Conservation (phyloP, 1,139 yeast genomes). For the Hemisphaericaspora xylanilytica region DNA sequence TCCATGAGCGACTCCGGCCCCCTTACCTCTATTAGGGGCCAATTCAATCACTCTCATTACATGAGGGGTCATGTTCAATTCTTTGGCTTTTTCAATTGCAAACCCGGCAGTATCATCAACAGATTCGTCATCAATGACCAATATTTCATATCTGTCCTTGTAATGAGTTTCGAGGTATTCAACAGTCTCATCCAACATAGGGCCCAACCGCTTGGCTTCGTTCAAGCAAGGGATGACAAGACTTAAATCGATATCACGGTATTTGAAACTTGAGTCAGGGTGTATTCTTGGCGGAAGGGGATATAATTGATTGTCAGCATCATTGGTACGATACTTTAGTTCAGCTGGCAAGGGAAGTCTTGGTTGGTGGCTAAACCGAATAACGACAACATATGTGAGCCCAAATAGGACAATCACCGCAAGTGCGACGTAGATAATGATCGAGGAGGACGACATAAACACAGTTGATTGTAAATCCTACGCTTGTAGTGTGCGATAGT, state of each 20-base stretch:
- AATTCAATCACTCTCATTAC: slow-evolving; percentile 67
- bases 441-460: no score
- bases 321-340: slow-evolving; percentile 46
- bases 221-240: slow-evolving; percentile 91
- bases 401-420: slow-evolving; percentile 7
- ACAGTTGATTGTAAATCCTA: no score
- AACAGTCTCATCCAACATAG: slow-evolving; percentile 78
- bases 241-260: slow-evolving; percentile 49
- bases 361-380: slow-evolving; percentile 61
- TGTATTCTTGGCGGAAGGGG: slow-evolving; percentile 30
- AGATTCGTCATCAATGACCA: slow-evolving; percentile 92
- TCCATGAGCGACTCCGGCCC: slow-evolving; percentile 98
- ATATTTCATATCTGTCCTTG: slow-evolving; percentile 58
- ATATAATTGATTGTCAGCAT: slow-evolving; percentile 17
- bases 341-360: slow-evolving; percentile 55
- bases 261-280: slow-evolving; percentile 20
- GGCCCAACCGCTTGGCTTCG: slow-evolving; percentile 69
- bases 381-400: slow-evolving; percentile 40
- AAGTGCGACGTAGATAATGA: neutral
- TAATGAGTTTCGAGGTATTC: slow-evolving; percentile 45
- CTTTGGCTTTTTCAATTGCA: slow-evolving; percentile 64
- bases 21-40: slow-evolving; percentile 83
- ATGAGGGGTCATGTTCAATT: slow-evolving; percentile 52
- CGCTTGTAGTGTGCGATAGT: no score
- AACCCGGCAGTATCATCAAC: slow-evolving; percentile 72